Percentiles rank a stretch among this genome's conserved stretches.
phyloP scores from a whole-genome alignment of 2,329 filamentous ascomycete genomes.

The Arthrobotrys pseudoclavata region DNA sequence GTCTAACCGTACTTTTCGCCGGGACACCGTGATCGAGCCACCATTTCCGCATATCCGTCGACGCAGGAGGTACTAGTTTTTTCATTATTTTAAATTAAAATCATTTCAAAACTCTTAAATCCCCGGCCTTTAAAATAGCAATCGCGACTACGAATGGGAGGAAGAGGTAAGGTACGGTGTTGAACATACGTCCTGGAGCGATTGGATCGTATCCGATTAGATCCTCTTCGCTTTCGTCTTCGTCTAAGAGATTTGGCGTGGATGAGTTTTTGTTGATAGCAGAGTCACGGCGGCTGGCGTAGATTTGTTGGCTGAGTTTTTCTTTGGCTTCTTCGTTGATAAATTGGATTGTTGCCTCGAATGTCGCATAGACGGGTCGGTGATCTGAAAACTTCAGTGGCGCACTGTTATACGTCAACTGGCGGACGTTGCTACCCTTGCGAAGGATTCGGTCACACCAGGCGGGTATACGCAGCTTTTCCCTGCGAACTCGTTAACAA shows the following conservation, averaged over 20 bases:
- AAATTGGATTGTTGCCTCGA: slow-evolving; percentile 84
- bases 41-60: slow-evolving; percentile 78
- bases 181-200: slow-evolving; percentile 79
- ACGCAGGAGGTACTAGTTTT: slow-evolving; percentile 73
- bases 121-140: slow-evolving; percentile 33
- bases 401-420: slow-evolving; percentile 84
- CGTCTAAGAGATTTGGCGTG: slow-evolving; percentile 70
- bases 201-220: slow-evolving; percentile 84
- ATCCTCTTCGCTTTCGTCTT: slow-evolving; percentile 82
- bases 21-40: slow-evolving; percentile 79
- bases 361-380: slow-evolving; percentile 91
- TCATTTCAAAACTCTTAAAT: slow-evolving; percentile 25
- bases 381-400: slow-evolving; percentile 93
- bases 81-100: slow-evolving; percentile 32
- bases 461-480: slow-evolving; percentile 93
- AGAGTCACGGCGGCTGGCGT: slow-evolving; percentile 76
- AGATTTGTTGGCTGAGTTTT: slow-evolving; percentile 79
- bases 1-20: slow-evolving; percentile 78
- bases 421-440: slow-evolving; percentile 85
- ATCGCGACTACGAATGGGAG: slow-evolving; percentile 57
- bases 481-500: slow-evolving; percentile 68
- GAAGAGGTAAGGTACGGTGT: slow-evolving; percentile 68
- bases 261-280: slow-evolving; percentile 74
- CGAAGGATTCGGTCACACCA: slow-evolving; percentile 96
- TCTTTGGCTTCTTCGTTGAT: slow-evolving; percentile 82